Conservation (phyloP, 2,329 filamentous ascomycete species). For the Blastomyces gilchristii region DNA sequence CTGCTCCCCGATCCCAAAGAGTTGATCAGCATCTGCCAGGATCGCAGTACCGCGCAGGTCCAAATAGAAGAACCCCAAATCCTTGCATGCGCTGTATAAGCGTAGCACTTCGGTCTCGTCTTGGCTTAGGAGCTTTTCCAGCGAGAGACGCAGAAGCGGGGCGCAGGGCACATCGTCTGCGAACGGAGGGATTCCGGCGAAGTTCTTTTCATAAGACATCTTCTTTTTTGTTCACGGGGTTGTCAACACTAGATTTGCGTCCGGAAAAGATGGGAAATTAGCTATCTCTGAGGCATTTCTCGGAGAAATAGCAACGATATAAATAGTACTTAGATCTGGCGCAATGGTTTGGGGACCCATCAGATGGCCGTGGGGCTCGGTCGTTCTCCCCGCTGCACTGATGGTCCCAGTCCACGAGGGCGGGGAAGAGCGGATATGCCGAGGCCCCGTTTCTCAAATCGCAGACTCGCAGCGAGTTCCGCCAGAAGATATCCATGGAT, state of each 20-base stretch:
- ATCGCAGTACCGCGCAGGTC: constrained; percentile 36
- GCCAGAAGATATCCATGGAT: not conserved
- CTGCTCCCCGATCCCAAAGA: constrained; percentile 39
- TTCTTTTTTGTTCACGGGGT: not conserved
- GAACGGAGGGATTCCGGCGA: constrained; percentile 31
- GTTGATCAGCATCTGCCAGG: constrained; percentile 34
- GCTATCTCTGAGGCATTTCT: not conserved
- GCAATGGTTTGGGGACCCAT: not conserved
- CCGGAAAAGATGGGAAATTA: not conserved
- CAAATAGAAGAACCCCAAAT: constrained; percentile 50
- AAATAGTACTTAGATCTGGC: not conserved
- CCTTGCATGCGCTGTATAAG: constrained; percentile 33
- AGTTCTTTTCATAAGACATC: constrained; percentile 15
- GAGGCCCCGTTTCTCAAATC: not conserved
- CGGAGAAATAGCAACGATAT: not conserved
- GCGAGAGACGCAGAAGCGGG: constrained; percentile 35
- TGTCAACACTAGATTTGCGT: not conserved
- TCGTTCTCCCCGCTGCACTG: not conserved
- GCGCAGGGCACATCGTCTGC: constrained; percentile 35
- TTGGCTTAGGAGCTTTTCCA: constrained; percentile 29
- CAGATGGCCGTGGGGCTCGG: not conserved
- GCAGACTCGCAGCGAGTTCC: not conserved
- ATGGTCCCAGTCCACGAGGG: not conserved
- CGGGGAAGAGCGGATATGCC: constrained; percentile 3
- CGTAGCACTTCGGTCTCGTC: constrained; percentile 27